These are phyloP conservation scores for Orychophragmus violaceus DNA, from an alignment of 345 rosid genomes.

Conservation along the genomic window DNA sequence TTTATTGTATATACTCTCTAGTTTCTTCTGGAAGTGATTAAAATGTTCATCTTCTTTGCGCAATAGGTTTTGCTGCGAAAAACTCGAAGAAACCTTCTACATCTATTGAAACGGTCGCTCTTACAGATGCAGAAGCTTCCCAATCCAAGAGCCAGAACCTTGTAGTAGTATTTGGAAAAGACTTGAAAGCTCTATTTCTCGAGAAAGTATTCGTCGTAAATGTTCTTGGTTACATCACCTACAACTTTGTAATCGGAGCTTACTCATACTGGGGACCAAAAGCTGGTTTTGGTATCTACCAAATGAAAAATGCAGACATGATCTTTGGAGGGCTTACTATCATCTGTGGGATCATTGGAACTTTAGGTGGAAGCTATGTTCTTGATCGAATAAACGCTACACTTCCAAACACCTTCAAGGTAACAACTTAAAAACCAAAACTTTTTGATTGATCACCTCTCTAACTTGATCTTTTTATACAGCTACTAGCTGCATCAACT, in stretches of 20 bases:
- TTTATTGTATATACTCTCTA: neutral
- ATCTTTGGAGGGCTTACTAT: slow-evolving; percentile 90
- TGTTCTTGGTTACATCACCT: slow-evolving; percentile 79
- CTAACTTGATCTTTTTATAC: slow-evolving; percentile 28
- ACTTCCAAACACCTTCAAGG: slow-evolving; percentile 89
- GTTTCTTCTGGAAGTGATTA: neutral
- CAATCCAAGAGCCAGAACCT: slow-evolving; percentile 35
- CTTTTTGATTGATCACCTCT: no score
- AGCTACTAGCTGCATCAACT: slow-evolving; percentile 80
- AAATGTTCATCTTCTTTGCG: neutral
- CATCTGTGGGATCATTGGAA: slow-evolving; percentile 81
- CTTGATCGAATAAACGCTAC: slow-evolving; percentile 72
- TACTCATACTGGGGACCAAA: slow-evolving; percentile 99
- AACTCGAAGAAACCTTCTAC: slow-evolving; percentile 43
- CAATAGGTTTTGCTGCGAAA: slow-evolving; percentile 67
- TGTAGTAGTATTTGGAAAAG: slow-evolving; percentile 49
- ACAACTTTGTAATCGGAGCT: slow-evolving; percentile 94
- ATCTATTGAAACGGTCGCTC: slow-evolving; percentile 43
- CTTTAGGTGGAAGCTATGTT: slow-evolving; percentile 67
- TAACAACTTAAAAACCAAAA: neutral
- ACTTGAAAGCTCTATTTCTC: slow-evolving; percentile 62
- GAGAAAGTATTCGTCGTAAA: slow-evolving; percentile 74
- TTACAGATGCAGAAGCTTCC: no score
- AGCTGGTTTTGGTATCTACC: slow-evolving; percentile 88
- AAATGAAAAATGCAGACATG: slow-evolving; percentile 83